phyloP scores from a whole-genome alignment of 768 basidiomycete species.

The Tremella yokohamensis region DNA sequence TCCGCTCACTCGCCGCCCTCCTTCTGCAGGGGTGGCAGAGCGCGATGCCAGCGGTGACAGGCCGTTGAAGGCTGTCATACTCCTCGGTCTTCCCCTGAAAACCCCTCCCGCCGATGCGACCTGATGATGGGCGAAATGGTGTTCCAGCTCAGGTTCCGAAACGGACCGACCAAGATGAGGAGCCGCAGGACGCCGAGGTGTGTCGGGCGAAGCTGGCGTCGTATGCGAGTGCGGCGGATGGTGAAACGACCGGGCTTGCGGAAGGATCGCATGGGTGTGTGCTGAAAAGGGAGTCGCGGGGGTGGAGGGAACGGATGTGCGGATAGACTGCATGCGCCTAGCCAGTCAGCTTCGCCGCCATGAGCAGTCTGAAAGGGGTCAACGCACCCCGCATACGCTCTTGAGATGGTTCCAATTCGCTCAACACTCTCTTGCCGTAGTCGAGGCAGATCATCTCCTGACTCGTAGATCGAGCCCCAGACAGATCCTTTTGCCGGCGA shows the following conservation, averaged over 20 bases:
- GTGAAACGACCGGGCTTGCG: neutral
- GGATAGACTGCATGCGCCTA: neutral
- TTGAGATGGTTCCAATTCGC: conserved; percentile 4
- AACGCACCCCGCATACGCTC: conserved; percentile 14
- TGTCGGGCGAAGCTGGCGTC: neutral
- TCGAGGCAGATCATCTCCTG: neutral
- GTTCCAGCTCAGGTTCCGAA: neutral
- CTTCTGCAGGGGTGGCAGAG: neutral
- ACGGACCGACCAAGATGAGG: conserved; percentile 4
- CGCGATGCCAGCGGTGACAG: conserved; percentile 1
- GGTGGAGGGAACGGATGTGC: neutral
- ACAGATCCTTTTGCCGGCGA: neutral
- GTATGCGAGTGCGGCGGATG: neutral
- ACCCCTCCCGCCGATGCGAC: neutral
- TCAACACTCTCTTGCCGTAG: neutral
- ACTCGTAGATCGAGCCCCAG: neutral
- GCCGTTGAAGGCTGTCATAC: neutral
- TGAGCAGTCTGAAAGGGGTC: neutral
- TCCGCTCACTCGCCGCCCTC: neutral
- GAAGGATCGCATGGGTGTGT: neutral
- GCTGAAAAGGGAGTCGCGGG: neutral
- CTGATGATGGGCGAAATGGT: conserved; percentile 2
- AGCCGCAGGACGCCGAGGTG: neutral
- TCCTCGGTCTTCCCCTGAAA: neutral
- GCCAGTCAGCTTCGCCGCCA: neutral